phyloP scores from a whole-genome alignment of 495 filamentous ascomycete species.

The Penicillium maclennaniae region DNA sequence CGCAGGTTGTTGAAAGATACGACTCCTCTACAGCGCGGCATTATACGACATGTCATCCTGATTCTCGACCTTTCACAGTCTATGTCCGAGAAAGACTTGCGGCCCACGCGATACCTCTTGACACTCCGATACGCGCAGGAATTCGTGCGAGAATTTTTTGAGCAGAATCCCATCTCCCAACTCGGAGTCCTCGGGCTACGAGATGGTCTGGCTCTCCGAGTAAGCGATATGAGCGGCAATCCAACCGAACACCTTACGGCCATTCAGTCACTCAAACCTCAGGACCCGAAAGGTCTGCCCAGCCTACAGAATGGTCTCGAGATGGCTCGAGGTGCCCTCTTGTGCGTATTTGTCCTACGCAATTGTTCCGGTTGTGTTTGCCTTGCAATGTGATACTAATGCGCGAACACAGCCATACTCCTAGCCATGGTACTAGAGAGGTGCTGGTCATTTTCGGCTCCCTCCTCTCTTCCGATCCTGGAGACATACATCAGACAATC shows the following conservation, averaged over 20 bases:
- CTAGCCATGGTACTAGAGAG: conserved; percentile 88
- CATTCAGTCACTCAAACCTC: conserved; percentile 61
- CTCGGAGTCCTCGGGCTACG: conserved; percentile 85
- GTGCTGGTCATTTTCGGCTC: conserved; percentile 90
- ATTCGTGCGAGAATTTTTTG: conserved; percentile 93
- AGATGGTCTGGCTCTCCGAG: conserved; percentile 79
- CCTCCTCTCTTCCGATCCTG: conserved; percentile 82
- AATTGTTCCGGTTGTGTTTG: neutral
- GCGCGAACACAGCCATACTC: conserved; percentile 62
- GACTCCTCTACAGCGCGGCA: conserved; percentile 89
- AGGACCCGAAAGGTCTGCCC: conserved; percentile 84
- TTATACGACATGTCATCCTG: conserved; percentile 89
- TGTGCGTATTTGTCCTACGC: conserved; percentile 44
- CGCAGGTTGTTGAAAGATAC: conserved; percentile 79
- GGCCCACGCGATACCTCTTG: conserved; percentile 79
- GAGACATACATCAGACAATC: conserved; percentile 93
- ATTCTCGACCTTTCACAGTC: conserved; percentile 90
- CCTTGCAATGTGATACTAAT: conserved; percentile 13
- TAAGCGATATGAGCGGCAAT: conserved; percentile 89
- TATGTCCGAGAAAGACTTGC: conserved; percentile 92
- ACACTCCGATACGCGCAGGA: conserved; percentile 78
- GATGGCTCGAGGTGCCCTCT: conserved; percentile 85
- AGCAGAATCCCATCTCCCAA: conserved; percentile 98
- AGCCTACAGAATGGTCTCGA: conserved; percentile 94
- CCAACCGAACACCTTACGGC: conserved; percentile 81